Evolutionary conservation across 352 stramenopile genomes (phyloP), one percentile per base, ranked within the genome.

Genomic region (Phytophthora multivora): DNA sequence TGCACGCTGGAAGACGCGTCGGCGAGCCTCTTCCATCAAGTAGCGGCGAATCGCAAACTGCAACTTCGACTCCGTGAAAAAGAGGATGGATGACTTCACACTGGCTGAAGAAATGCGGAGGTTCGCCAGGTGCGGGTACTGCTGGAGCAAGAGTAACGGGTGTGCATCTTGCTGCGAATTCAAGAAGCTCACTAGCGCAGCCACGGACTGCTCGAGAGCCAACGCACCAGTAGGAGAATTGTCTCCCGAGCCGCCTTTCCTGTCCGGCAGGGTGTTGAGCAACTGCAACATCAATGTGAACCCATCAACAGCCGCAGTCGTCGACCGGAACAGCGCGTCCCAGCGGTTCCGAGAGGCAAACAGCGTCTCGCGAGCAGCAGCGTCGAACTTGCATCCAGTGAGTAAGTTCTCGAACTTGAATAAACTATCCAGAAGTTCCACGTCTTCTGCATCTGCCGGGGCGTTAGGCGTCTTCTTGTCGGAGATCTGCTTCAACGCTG

Each of bases 41-140:
- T 80, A 86, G n/a, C 77, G 73, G 21, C 79, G 79, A 49, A 80
- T 64, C 2, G 79, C 77, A n/a, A 87, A 84, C 59, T 89, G 79
- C 39, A 83, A 41, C 33, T 70, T 75, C 11, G 77, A 86, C 40
- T 86, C 72, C 23, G 86, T 21, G 25, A 71, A 80, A 53, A 75
- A 86, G 16, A 50, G 60, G 28, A 89, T 68, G 11, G 63, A 48
- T n/a, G 62, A 83, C 53, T 82, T 82, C 33, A 82, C 73, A 28
- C 59, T 73, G 6, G 70, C 28, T 11, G 75, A 70, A 9, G 77
- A 66, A 39, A 89, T 76, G 31, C 65, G 66, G 28, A 84, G 63
- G 30, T 83, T 89, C 5, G 72, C 66, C 26, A 89, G 54, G 47
- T 85, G 73, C 12, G 77, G 79, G 31, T 80, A 70, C 47, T 80